Conservation (phyloP, 495 filamentous ascomycete genomes). For the Pseudomonodictys pantanalensis region DNA sequence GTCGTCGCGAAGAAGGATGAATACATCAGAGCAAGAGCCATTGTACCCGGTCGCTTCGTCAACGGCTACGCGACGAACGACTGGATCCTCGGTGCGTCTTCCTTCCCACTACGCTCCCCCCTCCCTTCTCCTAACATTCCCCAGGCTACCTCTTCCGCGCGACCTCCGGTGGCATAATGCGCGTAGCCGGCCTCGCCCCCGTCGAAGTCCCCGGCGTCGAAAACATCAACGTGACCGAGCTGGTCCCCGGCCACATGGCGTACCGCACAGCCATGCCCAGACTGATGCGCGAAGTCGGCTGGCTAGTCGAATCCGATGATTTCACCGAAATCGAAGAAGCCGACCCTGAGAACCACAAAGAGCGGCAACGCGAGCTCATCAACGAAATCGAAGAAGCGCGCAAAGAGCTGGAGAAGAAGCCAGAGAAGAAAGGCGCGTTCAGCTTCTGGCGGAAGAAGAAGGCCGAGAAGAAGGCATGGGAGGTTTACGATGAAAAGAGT, state of each 20-base stretch:
- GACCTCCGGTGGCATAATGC: conserved; percentile 87
- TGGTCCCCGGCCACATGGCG: conserved; percentile 93
- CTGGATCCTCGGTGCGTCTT: conserved; percentile 74
- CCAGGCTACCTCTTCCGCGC: conserved; percentile 88
- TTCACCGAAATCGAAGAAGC: conserved; percentile 97
- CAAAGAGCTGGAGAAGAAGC: conserved; percentile 72
- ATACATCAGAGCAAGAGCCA: conserved; percentile 72
- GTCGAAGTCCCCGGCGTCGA: conserved; percentile 82
- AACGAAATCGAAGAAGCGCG: conserved; percentile 94
- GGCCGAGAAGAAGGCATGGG: conserved; percentile 85
- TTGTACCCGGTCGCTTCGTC: conserved; percentile 86
- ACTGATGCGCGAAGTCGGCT: conserved; percentile 79
- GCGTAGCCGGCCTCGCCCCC: conserved; percentile 82
- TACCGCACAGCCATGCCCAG: conserved; percentile 90
- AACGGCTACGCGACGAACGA: conserved; percentile 94
- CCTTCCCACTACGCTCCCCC: not conserved
- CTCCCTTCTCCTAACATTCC: conserved; percentile 2
- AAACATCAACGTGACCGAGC: conserved; percentile 81
- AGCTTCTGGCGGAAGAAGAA: conserved; percentile 75
- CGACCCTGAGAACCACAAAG: conserved; percentile 86
- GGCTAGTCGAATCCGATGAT: conserved; percentile 86
- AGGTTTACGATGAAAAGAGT: conserved; percentile 73
- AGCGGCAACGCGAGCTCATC: conserved; percentile 88
- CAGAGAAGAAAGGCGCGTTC: conserved; percentile 65
- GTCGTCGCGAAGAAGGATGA: conserved; percentile 91